These are phyloP conservation scores for Lupinus albus DNA, from an alignment of 306 rosid species.

Conservation along the genomic window DNA sequence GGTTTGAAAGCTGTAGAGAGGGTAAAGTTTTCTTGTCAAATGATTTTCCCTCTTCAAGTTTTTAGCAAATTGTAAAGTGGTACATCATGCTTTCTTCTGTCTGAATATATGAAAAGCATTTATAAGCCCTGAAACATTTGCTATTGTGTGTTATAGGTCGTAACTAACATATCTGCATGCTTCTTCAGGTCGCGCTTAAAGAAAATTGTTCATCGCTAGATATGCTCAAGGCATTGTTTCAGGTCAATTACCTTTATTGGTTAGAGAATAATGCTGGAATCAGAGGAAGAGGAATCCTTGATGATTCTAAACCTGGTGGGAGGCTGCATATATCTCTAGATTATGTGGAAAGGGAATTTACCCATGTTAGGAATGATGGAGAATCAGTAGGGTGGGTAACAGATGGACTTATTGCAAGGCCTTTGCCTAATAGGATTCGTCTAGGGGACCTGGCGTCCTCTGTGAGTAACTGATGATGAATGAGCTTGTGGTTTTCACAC, in stretches of 20 bases:
- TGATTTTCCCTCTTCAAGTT: background rate
- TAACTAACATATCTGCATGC: constrained; percentile 36
- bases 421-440: constrained; percentile 70
- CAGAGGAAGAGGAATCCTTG: constrained; percentile 54
- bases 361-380: constrained; percentile 70
- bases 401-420: constrained; percentile 90
- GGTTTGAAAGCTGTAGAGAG: background rate
- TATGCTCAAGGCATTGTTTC: constrained; percentile 92
- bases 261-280: constrained; percentile 82
- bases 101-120: background rate
- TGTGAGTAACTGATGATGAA: constrained; percentile 37
- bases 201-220: constrained; percentile 74
- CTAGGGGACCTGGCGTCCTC: constrained; percentile 32
- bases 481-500: constrained; percentile 35
- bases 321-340: constrained; percentile 76
- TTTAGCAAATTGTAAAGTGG: background rate
- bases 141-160: constrained; percentile 11
- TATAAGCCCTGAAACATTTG: background rate
- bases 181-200: constrained; percentile 81
- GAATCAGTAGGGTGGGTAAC: constrained; percentile 72
- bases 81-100: constrained; percentile 3
- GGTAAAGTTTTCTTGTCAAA: background rate
- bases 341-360: constrained; percentile 74
- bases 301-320: constrained; percentile 81
- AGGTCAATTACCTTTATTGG: constrained; percentile 84